Percentiles rank a stretch among this genome's conserved stretches.
phyloP scores from a whole-genome alignment of 805 yeast genomes.

The Kurtzmaniella fragi region DNA sequence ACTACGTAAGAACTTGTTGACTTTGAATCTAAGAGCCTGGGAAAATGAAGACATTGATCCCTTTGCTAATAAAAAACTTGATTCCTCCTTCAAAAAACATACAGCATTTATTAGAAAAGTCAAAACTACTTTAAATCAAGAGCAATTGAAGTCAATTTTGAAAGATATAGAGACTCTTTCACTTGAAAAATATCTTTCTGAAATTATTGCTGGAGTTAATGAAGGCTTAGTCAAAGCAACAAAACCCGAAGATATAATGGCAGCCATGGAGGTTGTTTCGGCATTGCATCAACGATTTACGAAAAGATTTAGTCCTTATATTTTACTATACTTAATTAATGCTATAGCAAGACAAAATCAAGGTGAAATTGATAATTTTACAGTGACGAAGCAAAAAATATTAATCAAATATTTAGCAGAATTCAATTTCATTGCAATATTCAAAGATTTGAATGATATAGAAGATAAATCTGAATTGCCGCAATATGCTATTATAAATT shows the following conservation, averaged over 20 bases:
- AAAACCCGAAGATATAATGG: slow-evolving; percentile 52
- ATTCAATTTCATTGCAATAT: slow-evolving; percentile 52
- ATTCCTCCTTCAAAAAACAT: slow-evolving; percentile 77
- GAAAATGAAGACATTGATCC: slow-evolving; percentile 31
- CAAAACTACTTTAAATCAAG: slow-evolving; percentile 51
- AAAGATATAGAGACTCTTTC: slow-evolving; percentile 61
- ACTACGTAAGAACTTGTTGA: slow-evolving; percentile 24
- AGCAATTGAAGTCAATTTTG: slow-evolving; percentile 41
- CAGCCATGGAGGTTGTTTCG: slow-evolving; percentile 64
- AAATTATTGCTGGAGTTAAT: slow-evolving; percentile 54
- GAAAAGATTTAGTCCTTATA: slow-evolving; percentile 43
- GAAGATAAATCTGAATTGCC: slow-evolving; percentile 40
- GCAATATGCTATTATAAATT: slow-evolving; percentile 31
- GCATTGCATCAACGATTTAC: slow-evolving; percentile 75
- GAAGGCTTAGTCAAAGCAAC: slow-evolving; percentile 56
- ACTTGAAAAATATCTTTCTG: slow-evolving; percentile 70
- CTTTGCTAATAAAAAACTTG: slow-evolving; percentile 36
- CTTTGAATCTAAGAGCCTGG: slow-evolving; percentile 50
- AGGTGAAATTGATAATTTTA: slow-evolving; percentile 39
- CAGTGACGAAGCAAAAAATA: slow-evolving; percentile 38
- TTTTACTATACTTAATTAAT: slow-evolving; percentile 39
- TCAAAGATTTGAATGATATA: slow-evolving; percentile 39
- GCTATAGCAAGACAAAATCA: slow-evolving; percentile 28
- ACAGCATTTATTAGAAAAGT: slow-evolving; percentile 73
- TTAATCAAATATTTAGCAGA: slow-evolving; percentile 53